These are phyloP conservation scores for Suillus fuscotomentosus DNA, from an alignment of 768 basidiomycete genomes.

Conservation along the genomic window DNA sequence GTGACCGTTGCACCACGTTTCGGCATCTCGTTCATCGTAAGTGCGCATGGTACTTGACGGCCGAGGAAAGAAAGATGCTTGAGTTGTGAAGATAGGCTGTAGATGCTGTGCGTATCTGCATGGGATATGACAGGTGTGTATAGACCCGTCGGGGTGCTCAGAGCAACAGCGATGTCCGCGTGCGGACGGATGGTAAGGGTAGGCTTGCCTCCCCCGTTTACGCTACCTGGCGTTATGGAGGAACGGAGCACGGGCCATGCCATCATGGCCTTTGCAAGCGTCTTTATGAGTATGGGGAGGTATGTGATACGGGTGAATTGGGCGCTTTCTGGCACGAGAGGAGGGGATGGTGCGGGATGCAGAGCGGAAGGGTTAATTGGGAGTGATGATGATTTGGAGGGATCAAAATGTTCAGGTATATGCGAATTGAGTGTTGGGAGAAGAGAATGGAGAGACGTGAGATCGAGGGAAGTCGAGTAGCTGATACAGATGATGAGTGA, in stretches of 20 bases:
- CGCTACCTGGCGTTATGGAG: constrained; percentile 52
- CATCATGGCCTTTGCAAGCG: constrained; percentile 74
- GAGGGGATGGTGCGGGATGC: constrained; percentile 37
- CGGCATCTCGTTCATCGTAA: constrained; percentile 70
- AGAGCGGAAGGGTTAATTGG: constrained; percentile 39
- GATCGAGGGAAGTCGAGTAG: constrained; percentile 73
- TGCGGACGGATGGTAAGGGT: constrained; percentile 70
- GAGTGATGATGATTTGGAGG: constrained; percentile 36
- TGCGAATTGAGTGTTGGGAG: constrained; percentile 64
- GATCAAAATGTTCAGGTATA: constrained; percentile 60
- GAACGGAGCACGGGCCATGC: constrained; percentile 85
- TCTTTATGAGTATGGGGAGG: constrained; percentile 82
- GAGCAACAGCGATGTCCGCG: constrained; percentile 73
- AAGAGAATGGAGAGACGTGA: constrained; percentile 64
- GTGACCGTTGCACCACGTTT: constrained; percentile 75
- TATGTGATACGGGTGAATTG: constrained; percentile 72
- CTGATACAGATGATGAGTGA: constrained; percentile 30
- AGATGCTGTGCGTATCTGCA: constrained; percentile 56
- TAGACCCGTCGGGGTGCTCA: constrained; percentile 80
- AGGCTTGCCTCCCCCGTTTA: constrained; percentile 43
- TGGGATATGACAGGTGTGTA: constrained; percentile 72
- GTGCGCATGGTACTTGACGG: constrained; percentile 61
- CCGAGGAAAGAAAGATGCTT: constrained; percentile 63
- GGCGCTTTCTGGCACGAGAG: constrained; percentile 46
- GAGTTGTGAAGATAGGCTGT: constrained; percentile 59